A percentile compares a stretch with the other conserved stretches of the same genome.
phyloP scores from a whole-genome alignment of 306 rosid species.

The Cucurbita ficifolia region DNA sequence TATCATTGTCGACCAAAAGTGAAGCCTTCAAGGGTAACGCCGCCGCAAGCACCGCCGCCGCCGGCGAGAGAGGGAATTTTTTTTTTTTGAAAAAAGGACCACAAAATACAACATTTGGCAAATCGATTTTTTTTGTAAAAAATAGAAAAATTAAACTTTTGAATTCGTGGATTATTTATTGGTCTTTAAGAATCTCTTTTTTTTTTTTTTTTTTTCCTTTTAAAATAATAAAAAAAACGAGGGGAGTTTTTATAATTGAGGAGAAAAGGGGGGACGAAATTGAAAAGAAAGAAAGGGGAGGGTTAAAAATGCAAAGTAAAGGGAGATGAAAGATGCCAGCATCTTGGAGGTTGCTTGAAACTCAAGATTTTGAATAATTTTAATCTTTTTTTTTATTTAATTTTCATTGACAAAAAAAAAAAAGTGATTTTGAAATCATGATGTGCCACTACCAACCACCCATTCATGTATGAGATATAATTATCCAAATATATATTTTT shows the following conservation, averaged over 20 bases:
- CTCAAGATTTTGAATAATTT: slow-evolving; percentile 34
- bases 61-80: not conserved
- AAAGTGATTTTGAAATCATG: slow-evolving; percentile 11
- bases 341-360: slow-evolving; percentile 38
- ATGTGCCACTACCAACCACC: slow-evolving; percentile 6
- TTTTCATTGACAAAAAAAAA: not conserved
- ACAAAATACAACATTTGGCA: slow-evolving; percentile 6
- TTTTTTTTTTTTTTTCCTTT: not conserved
- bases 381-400: not conserved
- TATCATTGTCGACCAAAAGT: not conserved
- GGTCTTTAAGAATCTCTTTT: slow-evolving; percentile 37
- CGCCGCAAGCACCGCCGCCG: not conserved
- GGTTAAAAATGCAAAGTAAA: slow-evolving; percentile 18
- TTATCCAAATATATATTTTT: not conserved
- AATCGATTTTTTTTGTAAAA: slow-evolving; percentile 6
- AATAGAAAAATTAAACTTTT: slow-evolving; percentile 13
- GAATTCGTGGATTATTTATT: slow-evolving; percentile 10
- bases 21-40: not conserved
- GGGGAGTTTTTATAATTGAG: slow-evolving; percentile 17
- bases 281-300: slow-evolving; percentile 23
- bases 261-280: slow-evolving; percentile 21
- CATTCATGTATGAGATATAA: not conserved
- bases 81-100: not conserved
- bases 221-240: not conserved
- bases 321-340: slow-evolving; percentile 23